These are phyloP conservation scores for Paramecium caudatum DNA, from an alignment of 73 alveolate species.

Conservation along the genomic window DNA sequence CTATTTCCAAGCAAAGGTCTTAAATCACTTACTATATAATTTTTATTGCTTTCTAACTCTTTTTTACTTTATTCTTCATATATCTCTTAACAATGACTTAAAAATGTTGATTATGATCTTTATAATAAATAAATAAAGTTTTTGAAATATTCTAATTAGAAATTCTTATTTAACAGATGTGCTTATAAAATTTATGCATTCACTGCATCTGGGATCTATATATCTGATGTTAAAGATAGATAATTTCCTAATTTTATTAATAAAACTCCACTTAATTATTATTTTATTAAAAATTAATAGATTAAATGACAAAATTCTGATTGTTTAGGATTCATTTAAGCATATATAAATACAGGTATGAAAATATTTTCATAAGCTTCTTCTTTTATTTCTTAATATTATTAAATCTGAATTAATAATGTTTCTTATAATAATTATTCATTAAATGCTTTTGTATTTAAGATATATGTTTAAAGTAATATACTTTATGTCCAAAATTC, in stretches of 20 bases:
- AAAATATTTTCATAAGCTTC: slow-evolving; percentile 44
- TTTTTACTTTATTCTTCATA: neutral
- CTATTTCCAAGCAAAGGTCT: slow-evolving; percentile 22
- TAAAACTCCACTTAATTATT: neutral
- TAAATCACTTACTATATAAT: slow-evolving; percentile 11
- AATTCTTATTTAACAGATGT: neutral
- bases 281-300: neutral
- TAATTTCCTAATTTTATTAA: slow-evolving; percentile 15
- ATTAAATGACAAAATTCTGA: neutral
- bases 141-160: neutral
- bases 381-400: slow-evolving; percentile 33
- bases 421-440: neutral
- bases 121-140: neutral
- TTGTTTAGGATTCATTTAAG: neutral
- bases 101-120: neutral
- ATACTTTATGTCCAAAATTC: slow-evolving; percentile 36
- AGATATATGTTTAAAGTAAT: neutral
- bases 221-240: neutral
- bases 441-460: neutral
- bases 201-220: neutral
- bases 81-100: neutral
- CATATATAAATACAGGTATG: neutral
- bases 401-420: neutral
- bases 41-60: neutral
- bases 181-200: slow-evolving; percentile 7